These are phyloP conservation scores for Candida sp. DNA, from an alignment of 1,139 yeast species.

Conservation along the genomic window DNA sequence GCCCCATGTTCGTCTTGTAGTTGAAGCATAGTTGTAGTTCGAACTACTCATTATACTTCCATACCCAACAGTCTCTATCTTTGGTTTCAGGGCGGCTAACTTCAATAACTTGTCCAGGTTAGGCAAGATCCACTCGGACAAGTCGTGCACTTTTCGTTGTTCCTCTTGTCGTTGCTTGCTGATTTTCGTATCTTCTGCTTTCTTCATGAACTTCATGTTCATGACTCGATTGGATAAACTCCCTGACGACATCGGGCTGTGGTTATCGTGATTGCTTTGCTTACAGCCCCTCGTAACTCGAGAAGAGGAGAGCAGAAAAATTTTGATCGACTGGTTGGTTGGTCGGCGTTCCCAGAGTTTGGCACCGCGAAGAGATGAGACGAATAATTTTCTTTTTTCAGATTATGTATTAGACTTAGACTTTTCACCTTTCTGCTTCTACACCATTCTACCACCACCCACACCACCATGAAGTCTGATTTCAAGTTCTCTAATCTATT, in stretches of 20 bases:
- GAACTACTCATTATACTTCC: slow-evolving; percentile 34
- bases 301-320: background rate
- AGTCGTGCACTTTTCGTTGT: slow-evolving; percentile 48
- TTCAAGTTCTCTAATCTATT: slow-evolving; percentile 78
- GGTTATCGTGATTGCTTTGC: background rate
- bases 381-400: background rate
- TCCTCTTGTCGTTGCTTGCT: slow-evolving; percentile 28
- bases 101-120: slow-evolving; percentile 25
- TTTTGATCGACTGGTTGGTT: background rate
- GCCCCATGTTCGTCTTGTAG: slow-evolving; percentile 30
- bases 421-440: background rate
- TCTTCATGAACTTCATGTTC: slow-evolving; percentile 72
- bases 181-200: slow-evolving; percentile 28
- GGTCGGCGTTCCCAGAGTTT: background rate
- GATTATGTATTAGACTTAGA: background rate
- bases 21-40: slow-evolving; percentile 16
- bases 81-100: slow-evolving; percentile 13
- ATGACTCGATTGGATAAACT: slow-evolving; percentile 65
- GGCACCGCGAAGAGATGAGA: slow-evolving; percentile 6
- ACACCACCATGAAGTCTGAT: slow-evolving; percentile 44
- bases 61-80: slow-evolving; percentile 38
- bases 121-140: slow-evolving; percentile 66
- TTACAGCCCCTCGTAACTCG: background rate
- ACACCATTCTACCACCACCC: background rate
- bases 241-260: slow-evolving; percentile 16